Conservation (phyloP, 768 basidiomycete genomes). For the Russula abietina region DNA sequence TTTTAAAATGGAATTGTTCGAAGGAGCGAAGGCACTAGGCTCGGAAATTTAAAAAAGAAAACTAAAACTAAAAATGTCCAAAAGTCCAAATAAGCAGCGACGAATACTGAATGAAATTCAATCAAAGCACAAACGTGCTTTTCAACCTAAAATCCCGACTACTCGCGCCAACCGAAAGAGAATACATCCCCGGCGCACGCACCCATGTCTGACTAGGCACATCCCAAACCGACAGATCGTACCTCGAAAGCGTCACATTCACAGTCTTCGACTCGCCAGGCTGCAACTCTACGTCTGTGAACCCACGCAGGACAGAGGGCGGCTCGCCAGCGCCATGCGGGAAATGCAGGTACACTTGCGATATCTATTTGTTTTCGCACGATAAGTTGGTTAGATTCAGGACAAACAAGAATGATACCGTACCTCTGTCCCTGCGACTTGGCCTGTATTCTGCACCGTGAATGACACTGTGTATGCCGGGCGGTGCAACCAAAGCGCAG, state of each 20-base stretch:
- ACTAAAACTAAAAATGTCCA: too few relatives aligned
- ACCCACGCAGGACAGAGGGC: conserved; percentile 49
- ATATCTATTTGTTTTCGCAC: conserved; percentile 39
- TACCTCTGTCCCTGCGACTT: conserved; percentile 57
- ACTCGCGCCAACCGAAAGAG: conserved; percentile 31
- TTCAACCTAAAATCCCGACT: conserved; percentile 20
- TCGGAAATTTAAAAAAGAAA: too few relatives aligned
- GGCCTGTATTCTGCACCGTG: conserved; percentile 58
- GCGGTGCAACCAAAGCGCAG: conserved; percentile 68
- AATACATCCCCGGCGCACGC: conserved; percentile 31
- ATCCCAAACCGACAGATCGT: too few relatives aligned
- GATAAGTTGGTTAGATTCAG: background rate
- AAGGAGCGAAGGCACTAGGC: background rate
- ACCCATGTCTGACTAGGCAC: conserved; percentile 34
- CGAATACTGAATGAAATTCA: too few relatives aligned
- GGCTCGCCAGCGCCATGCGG: conserved; percentile 60
- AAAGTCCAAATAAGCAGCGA: too few relatives aligned
- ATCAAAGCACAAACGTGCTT: background rate
- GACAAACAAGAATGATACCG: too few relatives aligned
- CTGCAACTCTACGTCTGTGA: conserved; percentile 25
- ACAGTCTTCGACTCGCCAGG: conserved; percentile 25
- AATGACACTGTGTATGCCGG: too few relatives aligned
- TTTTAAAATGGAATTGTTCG: too few relatives aligned
- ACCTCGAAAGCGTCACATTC: conserved; percentile 24
- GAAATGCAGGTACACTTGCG: conserved; percentile 75